Conservation (phyloP, 768 basidiomycete species). For the Naganishia onofrii region DNA sequence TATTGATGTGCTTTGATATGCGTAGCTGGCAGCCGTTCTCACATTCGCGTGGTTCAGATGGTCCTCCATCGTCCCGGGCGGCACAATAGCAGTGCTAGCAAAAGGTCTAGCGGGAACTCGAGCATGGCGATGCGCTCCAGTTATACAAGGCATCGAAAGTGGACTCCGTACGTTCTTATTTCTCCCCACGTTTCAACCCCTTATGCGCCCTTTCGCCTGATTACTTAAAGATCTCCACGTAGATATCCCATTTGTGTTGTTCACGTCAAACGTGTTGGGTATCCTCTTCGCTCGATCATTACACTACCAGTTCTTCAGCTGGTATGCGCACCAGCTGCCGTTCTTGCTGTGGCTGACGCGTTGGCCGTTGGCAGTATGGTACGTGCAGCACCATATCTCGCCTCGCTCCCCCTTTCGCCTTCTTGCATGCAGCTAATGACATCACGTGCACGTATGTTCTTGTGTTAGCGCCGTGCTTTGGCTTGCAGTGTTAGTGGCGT, state of each 20-base stretch:
- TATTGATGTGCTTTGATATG: not conserved
- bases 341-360: slow-evolving; percentile 71
- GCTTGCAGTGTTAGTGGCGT: slow-evolving; percentile 71
- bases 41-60: slow-evolving; percentile 70
- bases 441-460: not conserved
- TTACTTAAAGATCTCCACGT: too few species aligned
- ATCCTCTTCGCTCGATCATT: slow-evolving; percentile 87
- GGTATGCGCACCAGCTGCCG: slow-evolving; percentile 90
- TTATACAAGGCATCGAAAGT: slow-evolving; percentile 1
- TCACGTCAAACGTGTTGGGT: slow-evolving; percentile 88
- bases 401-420: slow-evolving; percentile 31
- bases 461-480: slow-evolving; percentile 62
- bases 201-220: too few species aligned
- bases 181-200: too few species aligned
- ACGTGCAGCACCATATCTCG: too few species aligned
- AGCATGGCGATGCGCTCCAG: slow-evolving; percentile 17
- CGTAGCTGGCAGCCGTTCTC: slow-evolving; percentile 9
- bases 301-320: slow-evolving; percentile 97
- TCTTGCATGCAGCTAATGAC: slow-evolving; percentile 14
- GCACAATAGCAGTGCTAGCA: slow-evolving; percentile 60
- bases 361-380: slow-evolving; percentile 67
- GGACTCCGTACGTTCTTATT: slow-evolving; percentile 10
- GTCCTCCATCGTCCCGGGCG: slow-evolving; percentile 69
- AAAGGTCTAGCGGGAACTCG: slow-evolving; percentile 48
- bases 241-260: slow-evolving; percentile 78